Base-by-base conservation (phyloP, 2,329 filamentous ascomycete species). In the Eutypella sp. region DNA sequence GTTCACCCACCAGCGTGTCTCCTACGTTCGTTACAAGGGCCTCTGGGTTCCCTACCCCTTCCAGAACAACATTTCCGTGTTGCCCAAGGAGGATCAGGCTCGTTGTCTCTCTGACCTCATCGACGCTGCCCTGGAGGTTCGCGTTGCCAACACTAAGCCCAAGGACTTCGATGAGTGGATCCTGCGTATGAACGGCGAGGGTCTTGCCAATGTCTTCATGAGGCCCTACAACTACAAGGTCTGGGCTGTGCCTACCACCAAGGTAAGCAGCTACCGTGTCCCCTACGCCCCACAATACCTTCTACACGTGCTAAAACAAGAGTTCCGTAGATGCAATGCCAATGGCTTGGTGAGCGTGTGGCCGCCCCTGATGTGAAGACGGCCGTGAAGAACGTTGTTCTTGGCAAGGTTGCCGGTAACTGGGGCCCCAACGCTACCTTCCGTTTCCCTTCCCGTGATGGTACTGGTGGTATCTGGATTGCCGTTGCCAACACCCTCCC, bases 191-290 rank as follows among this genome's bases (percentile, higher is more conserved):
- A 91, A 87, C 74, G 93, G 93, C 61, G 75, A 81, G 60, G 92
- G 92, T 60, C 79, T 99, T 62, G 92, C 91, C 57, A 84, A 99
- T 68, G 79, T 92, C 60, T 99, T 99, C 81, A 99, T 99, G 93
- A 81, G 93, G 61, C 93, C 93, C 45, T 99, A 99, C 81, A 99
- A 99, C 82, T 99, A 85, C 84, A 99, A 99, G 77, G 93, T 99
- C 67, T 99, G 93, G 93, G 93, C 93, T 52, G 92, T 97, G 60
- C 93, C 93, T 48, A 96, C 92, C 46, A 96, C 87, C 58, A 95
- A 95, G 84, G 89, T 95, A 78, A 61, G 77, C 41, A 41, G 15
- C 15, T 19, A 5, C 20, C 8, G 9, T n/a, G n/a, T n/a, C 29
- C 10, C 25, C 10, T 22, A 11, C n/a, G n/a, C n/a, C n/a, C n/a